phyloP scores from a whole-genome alignment of 495 filamentous ascomycete genomes.

The Astrocystis sublimbata region DNA sequence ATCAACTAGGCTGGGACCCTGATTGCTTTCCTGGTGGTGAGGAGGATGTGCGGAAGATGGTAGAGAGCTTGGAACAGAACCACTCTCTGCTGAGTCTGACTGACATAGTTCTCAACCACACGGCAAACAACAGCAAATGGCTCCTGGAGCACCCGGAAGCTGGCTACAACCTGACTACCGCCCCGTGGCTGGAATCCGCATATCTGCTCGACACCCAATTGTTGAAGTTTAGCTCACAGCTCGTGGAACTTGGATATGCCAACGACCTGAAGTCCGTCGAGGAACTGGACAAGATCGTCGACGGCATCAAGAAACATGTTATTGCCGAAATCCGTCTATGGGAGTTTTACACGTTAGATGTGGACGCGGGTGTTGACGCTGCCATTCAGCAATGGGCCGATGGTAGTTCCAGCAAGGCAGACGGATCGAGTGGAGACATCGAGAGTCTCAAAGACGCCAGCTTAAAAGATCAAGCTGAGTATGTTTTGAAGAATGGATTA shows the following conservation, averaged over 20 bases:
- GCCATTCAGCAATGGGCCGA: conserved; percentile 70
- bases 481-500: conserved; percentile 59
- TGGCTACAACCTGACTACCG: conserved; percentile 91
- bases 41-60: conserved; percentile 73
- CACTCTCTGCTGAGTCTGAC: conserved; percentile 85
- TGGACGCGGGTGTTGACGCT: conserved; percentile 67
- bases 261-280: conserved; percentile 67
- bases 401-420: conserved; percentile 51
- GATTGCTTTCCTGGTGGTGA: conserved; percentile 83
- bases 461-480: conserved; percentile 53
- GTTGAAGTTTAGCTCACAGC: conserved; percentile 69
- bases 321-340: conserved; percentile 77
- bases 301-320: conserved; percentile 75
- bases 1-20: conserved; percentile 86
- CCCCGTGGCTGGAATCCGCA: conserved; percentile 89
- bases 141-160: conserved; percentile 91
- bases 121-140: conserved; percentile 94
- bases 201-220: conserved; percentile 84
- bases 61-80: conserved; percentile 79
- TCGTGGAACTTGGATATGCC: conserved; percentile 69
- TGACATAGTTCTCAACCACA: conserved; percentile 98
- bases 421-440: conserved; percentile 42
- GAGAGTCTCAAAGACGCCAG: conserved; percentile 44
- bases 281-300: conserved; percentile 83
- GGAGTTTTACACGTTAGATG: conserved; percentile 89